Evolutionary conservation across 176 grass and related monocot species (phyloP).

Genomic region (Stipa capillata): DNA sequence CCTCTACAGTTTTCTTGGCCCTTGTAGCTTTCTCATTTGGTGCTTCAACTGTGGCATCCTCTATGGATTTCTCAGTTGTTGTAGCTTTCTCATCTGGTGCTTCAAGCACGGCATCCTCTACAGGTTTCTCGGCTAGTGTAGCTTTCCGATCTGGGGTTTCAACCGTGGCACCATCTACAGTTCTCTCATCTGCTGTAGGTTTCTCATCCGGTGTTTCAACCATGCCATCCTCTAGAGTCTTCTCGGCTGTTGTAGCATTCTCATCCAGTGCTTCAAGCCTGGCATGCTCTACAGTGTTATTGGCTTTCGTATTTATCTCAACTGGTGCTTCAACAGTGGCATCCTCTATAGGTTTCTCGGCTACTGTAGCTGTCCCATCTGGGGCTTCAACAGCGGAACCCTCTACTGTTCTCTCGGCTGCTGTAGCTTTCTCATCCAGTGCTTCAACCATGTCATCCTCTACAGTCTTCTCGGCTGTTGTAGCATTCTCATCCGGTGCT

Average conservation of each 20-base stretch:
- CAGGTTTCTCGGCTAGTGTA: no score
- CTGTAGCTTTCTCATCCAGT: neutral
- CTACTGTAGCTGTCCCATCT: neutral
- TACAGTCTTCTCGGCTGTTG: neutral
- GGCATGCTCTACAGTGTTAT: neutral
- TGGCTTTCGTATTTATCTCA: neutral
- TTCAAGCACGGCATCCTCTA: no score
- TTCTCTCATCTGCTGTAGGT: no score
- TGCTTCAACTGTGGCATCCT: neutral
- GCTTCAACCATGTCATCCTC: neutral
- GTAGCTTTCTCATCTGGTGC: neutral
- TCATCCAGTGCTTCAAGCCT: neutral
- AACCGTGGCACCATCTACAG: no score
- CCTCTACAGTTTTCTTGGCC: neutral
- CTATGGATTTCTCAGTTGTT: neutral
- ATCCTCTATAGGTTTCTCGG: neutral
- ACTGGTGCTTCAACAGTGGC: neutral
- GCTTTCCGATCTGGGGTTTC: no score
- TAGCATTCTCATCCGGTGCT: neutral
- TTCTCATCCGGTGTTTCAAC: no score
- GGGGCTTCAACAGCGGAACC: neutral
- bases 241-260: no score
- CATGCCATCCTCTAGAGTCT: no score
- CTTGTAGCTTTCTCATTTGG: neutral
- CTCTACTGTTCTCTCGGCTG: neutral